Percentiles rank a stretch among this genome's conserved stretches.
These are phyloP conservation scores for Gliomastix tumulicola DNA, from an alignment of 2,329 filamentous ascomycete genomes.

Conservation along the genomic window DNA sequence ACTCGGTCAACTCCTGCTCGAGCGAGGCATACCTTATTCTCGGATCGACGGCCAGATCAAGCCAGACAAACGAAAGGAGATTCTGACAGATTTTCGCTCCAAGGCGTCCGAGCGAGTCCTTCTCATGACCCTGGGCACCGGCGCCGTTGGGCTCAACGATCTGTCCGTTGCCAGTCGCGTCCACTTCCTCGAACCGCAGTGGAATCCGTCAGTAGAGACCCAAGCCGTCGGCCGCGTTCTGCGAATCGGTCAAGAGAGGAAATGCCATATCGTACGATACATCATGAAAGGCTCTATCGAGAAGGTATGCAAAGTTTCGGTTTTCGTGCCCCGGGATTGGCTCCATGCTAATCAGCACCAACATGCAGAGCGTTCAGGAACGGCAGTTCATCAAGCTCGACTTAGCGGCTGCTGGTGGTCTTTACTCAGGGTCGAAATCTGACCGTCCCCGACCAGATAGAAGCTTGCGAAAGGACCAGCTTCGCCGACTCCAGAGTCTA, in stretches of 20 bases:
- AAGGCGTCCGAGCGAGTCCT: constrained; percentile 23
- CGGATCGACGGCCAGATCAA: constrained; percentile 37
- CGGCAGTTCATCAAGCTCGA: background rate
- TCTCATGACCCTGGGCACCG: constrained; percentile 46
- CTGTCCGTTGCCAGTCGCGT: constrained; percentile 38
- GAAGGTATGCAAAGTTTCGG: no score
- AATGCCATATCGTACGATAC: constrained; percentile 38
- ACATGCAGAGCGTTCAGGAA: background rate
- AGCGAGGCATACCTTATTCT: constrained; percentile 16
- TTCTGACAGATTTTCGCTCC: constrained; percentile 27
- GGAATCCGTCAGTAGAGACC: constrained; percentile 45
- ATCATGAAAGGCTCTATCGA: constrained; percentile 34
- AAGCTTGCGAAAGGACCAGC: no score
- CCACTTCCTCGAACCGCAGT: constrained; percentile 45
- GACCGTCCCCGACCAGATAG: no score
- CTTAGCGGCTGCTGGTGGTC: no score
- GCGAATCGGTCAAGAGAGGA: constrained; percentile 33
- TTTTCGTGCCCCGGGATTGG: no score
- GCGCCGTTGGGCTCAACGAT: constrained; percentile 36
- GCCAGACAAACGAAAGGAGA: constrained; percentile 23
- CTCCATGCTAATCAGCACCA: no score
- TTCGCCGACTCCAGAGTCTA: no score
- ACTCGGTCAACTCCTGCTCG: constrained; percentile 18
- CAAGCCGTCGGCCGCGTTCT: constrained; percentile 43
- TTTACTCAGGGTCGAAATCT: no score